These are phyloP conservation scores for Pilatotrama ljubarskyi DNA, from an alignment of 768 basidiomycete species.

Conservation along the genomic window DNA sequence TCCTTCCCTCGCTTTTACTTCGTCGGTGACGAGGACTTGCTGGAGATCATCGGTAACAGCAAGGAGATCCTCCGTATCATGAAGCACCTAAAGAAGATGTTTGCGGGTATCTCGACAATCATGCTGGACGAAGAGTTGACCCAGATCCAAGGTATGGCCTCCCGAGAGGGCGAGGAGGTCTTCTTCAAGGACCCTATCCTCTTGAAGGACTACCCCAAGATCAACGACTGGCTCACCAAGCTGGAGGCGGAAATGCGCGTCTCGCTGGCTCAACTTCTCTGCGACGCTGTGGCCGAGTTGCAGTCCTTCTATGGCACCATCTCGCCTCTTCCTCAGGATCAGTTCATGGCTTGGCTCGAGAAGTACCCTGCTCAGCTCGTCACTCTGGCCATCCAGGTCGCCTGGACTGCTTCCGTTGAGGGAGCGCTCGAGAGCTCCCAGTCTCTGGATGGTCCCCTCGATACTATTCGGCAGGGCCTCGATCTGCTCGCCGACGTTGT, in stretches of 20 bases:
- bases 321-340: slow-evolving; percentile 56
- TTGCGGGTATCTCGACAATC: slow-evolving; percentile 93
- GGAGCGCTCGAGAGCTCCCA: slow-evolving; percentile 54
- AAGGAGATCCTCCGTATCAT: slow-evolving; percentile 97
- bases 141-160: slow-evolving; percentile 90
- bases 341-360: slow-evolving; percentile 89
- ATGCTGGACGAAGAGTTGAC: slow-evolving; percentile 84
- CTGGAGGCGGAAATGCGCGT: slow-evolving; percentile 92
- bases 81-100: slow-evolving; percentile 99
- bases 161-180: slow-evolving; percentile 94
- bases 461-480: slow-evolving; percentile 76
- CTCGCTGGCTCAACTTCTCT: slow-evolving; percentile 81
- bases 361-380: slow-evolving; percentile 95
- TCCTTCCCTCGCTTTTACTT: slow-evolving; percentile 99
- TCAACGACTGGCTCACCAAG: slow-evolving; percentile 97
- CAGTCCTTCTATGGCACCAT: slow-evolving; percentile 76
- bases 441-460: slow-evolving; percentile 64
- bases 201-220: slow-evolving; percentile 92
- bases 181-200: slow-evolving; percentile 78
- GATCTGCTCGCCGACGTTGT: slow-evolving; percentile 98
- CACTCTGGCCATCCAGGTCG: slow-evolving; percentile 91
- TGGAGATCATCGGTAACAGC: slow-evolving; percentile 99
- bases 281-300: slow-evolving; percentile 78
- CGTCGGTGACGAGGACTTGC: slow-evolving; percentile 96
- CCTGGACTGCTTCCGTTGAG: slow-evolving; percentile 90